Conservation (phyloP, 305 asterid genomes). For the Galium porrigens region DNA sequence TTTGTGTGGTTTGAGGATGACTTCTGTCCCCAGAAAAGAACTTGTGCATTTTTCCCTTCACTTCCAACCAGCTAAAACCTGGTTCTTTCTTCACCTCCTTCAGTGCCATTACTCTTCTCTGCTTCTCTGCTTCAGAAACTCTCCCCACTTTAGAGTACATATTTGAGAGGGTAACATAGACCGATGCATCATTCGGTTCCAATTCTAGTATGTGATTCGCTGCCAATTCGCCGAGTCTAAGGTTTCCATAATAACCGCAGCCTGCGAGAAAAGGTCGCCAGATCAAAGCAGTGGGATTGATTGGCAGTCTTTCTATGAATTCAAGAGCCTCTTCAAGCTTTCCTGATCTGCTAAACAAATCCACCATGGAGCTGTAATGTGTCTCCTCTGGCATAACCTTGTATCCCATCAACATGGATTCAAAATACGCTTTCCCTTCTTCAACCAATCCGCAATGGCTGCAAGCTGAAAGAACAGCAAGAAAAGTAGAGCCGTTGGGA, state of each 20-base stretch:
- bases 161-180: constrained; percentile 22
- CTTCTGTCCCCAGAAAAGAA: constrained; percentile 23
- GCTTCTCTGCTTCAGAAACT: constrained; percentile 20
- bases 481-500: constrained; percentile 19
- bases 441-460: constrained; percentile 29
- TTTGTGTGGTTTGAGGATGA: constrained; percentile 15
- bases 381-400: constrained; percentile 23
- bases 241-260: constrained; percentile 19
- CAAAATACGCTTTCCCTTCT: constrained; percentile 24
- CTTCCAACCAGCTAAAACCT: constrained; percentile 32
- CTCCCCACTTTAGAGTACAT: constrained; percentile 25
- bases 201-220: constrained; percentile 21
- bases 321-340: constrained; percentile 18
- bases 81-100: constrained; percentile 23
- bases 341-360: constrained; percentile 29
- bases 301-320: constrained; percentile 20
- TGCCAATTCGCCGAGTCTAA: constrained; percentile 22
- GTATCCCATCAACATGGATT: constrained; percentile 22
- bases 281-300: constrained; percentile 19
- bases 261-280: constrained; percentile 32
- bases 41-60: constrained; percentile 17
- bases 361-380: constrained; percentile 33
- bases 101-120: constrained; percentile 20
- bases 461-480: constrained; percentile 22
- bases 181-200: constrained; percentile 25